Percentiles rank a stretch among this genome's conserved stretches.
Conservation (phyloP, 2,329 filamentous ascomycete species). For the Botrytis fragariae region DNA sequence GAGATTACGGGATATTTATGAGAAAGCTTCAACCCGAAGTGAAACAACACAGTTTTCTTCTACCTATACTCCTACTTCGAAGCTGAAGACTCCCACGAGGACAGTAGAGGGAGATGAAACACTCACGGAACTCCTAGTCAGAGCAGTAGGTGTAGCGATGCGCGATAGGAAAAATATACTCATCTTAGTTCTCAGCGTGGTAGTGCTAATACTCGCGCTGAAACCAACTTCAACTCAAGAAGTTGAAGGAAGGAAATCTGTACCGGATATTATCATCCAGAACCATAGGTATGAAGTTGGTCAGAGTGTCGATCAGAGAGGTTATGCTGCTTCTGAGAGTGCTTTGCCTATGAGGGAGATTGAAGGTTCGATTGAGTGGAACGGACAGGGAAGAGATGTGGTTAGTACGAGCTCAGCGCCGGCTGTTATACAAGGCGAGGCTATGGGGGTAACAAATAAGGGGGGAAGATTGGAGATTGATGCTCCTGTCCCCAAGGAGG, state of each 20-base stretch:
- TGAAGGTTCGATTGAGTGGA: background rate
- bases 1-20: conserved; percentile 54
- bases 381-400: background rate
- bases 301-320: background rate
- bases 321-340: background rate
- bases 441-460: background rate
- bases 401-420: background rate
- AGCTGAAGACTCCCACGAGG: background rate
- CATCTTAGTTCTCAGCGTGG: conserved; percentile 53
- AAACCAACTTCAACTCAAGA: conserved; percentile 19
- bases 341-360: background rate
- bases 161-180: conserved; percentile 58
- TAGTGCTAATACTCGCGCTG: conserved; percentile 53
- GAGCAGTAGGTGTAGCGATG: conserved; percentile 53
- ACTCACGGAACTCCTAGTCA: conserved; percentile 53
- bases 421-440: background rate
- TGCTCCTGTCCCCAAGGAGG: background rate
- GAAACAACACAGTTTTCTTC: background rate
- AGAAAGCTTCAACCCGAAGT: conserved; percentile 36
- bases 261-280: conserved; percentile 12
- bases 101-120: conserved; percentile 41
- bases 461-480: background rate
- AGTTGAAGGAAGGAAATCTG: background rate
- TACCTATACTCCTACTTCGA: background rate
- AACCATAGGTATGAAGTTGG: background rate